Conservation (phyloP, 306 rosid genomes). For the Hippophae rhamnoides region DNA sequence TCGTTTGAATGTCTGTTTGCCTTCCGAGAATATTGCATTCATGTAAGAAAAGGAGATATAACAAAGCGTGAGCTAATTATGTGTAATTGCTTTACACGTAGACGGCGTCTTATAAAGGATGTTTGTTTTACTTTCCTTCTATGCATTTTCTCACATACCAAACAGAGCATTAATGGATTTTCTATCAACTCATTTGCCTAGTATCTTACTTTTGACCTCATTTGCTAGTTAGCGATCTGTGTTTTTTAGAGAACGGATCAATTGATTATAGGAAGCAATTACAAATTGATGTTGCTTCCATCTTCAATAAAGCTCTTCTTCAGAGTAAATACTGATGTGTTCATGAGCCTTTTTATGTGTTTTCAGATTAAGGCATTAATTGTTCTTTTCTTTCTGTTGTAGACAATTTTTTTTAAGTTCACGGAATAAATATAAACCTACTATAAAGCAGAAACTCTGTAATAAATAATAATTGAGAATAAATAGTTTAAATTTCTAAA, state of each 20-base stretch:
- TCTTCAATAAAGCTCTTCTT: conserved; percentile 12
- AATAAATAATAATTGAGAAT: background rate
- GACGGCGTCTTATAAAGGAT: background rate
- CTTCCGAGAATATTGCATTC: too few relatives aligned
- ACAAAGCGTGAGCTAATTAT: conserved; percentile 7
- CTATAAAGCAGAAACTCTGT: background rate
- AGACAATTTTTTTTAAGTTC: background rate
- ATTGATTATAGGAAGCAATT: background rate
- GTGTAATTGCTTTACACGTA: conserved; percentile 7
- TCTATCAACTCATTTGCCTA: conserved; percentile 1
- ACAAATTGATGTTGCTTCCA: background rate
- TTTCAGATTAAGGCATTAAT: background rate
- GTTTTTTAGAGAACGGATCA: conserved; percentile 7
- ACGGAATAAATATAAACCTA: background rate
- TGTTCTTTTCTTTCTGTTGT: conserved; percentile 6
- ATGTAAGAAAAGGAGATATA: background rate
- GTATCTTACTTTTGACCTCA: background rate
- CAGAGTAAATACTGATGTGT: background rate
- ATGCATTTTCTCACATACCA: conserved; percentile 7
- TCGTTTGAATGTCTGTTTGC: too few relatives aligned
- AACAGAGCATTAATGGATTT: conserved; percentile 4
- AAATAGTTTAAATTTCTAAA: too few relatives aligned
- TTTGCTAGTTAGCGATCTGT: background rate
- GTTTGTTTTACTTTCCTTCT: background rate
- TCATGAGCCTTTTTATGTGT: too few relatives aligned